These are phyloP conservation scores for Candida tropicalis DNA, from an alignment of 1,139 yeast genomes.

Conservation along the genomic window DNA sequence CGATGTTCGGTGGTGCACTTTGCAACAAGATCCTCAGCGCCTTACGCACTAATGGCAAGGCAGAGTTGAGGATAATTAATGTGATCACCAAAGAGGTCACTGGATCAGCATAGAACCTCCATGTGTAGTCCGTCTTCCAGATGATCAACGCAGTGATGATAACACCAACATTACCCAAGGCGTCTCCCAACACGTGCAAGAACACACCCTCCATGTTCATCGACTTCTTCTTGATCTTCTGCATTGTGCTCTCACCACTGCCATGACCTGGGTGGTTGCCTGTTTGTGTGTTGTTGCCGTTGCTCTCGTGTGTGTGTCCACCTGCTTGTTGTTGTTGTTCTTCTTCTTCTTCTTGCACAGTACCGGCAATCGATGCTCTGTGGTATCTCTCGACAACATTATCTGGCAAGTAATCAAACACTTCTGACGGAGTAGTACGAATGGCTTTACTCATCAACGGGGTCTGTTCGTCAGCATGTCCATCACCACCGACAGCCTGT, in stretches of 20 bases:
- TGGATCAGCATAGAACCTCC: conserved; percentile 90
- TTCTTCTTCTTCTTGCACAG: conserved; percentile 3
- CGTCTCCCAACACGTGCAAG: conserved; percentile 94
- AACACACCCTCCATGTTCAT: conserved; percentile 97
- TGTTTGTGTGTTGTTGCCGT: conserved; percentile 4
- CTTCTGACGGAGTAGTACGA: conserved; percentile 26
- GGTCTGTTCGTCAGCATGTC: conserved; percentile 16
- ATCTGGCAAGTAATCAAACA: conserved; percentile 42
- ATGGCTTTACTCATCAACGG: conserved; percentile 17
- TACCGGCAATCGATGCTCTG: conserved; percentile 6
- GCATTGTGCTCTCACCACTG: not conserved
- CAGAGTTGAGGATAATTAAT: conserved; percentile 83
- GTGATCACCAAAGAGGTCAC: conserved; percentile 83
- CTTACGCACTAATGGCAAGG: conserved; percentile 84
- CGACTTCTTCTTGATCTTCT: conserved; percentile 49
- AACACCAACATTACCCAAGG: conserved; percentile 93
- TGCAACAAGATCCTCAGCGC: conserved; percentile 88
- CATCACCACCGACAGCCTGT: conserved; percentile 15
- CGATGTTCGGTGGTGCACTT: conserved; percentile 84
- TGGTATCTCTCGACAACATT: conserved; percentile 37
- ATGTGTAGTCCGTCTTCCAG: conserved; percentile 88
- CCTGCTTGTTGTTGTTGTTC: conserved; percentile 2
- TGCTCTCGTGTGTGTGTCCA: conserved; percentile 1
- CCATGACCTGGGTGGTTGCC: not conserved
- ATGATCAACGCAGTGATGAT: conserved; percentile 86